Evolutionary conservation across 768 basidiomycete species (phyloP).

Genomic region (Holtermanniella nyarrowii): DNA sequence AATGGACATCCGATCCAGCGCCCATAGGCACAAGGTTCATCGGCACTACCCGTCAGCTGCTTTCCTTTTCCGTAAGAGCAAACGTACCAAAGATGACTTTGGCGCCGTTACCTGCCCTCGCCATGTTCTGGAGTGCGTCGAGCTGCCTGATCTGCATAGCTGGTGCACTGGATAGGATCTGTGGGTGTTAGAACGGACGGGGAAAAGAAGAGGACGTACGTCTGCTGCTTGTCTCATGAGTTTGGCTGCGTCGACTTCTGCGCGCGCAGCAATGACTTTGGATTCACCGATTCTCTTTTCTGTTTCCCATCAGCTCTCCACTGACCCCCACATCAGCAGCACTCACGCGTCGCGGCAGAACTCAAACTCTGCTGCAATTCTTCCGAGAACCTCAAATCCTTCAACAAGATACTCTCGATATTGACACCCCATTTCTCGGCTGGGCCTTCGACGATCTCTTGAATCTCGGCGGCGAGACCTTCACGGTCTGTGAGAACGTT

Average conservation of each 20-base stretch:
- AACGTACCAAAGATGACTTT: conserved; percentile 72
- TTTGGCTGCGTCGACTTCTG: conserved; percentile 87
- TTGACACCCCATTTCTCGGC: conserved; percentile 81
- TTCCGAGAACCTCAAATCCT: conserved; percentile 61
- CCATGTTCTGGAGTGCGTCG: conserved; percentile 92
- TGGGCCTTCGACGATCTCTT: conserved; percentile 39
- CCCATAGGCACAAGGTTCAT: conserved; percentile 37
- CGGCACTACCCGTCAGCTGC: conserved; percentile 15
- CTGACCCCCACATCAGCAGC: not conserved
- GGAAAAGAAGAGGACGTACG: conserved; percentile 44
- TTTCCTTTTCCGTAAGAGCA: not conserved
- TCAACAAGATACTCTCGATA: conserved; percentile 79
- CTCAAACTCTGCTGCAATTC: conserved; percentile 86
- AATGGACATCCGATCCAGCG: conserved; percentile 14
- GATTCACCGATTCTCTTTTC: not conserved
- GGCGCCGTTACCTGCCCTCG: conserved; percentile 61
- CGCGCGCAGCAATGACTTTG: conserved; percentile 80
- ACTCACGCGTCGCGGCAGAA: conserved; percentile 67
- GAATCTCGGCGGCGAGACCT: conserved; percentile 43
- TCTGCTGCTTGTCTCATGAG: conserved; percentile 96
- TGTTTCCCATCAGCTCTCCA: not conserved
- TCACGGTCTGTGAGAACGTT: conserved; percentile 94
- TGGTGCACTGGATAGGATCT: conserved; percentile 63
- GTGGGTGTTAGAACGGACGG: not conserved
- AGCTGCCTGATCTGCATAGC: conserved; percentile 98